Conservation (phyloP, 1,139 yeast genomes). For the Yamadazyma membranifaciens region DNA sequence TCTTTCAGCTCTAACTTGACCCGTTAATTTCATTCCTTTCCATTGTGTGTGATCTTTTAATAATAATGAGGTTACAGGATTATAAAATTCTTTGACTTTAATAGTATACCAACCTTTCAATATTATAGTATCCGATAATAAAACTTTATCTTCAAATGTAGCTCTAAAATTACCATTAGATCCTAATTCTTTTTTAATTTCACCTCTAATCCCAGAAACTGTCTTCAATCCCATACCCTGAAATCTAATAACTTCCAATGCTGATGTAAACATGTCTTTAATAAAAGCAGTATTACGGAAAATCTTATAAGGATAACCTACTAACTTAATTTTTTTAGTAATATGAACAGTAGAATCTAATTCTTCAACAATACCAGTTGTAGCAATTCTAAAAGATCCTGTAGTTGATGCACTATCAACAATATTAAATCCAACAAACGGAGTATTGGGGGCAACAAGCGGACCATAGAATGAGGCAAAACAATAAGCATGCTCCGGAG, state of each 20-base stretch:
- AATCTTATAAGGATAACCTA: constrained; percentile 91
- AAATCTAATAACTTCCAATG: constrained; percentile 94
- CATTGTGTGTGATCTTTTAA: constrained; percentile 76
- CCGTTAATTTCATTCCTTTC: constrained; percentile 96
- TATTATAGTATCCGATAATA: constrained; percentile 85
- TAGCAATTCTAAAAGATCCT: constrained; percentile 91
- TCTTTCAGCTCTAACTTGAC: constrained; percentile 81
- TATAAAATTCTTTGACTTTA: constrained; percentile 83
- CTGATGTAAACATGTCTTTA: constrained; percentile 91
- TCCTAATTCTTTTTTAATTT: constrained; percentile 89
- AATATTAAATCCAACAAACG: constrained; percentile 91
- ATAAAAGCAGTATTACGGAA: constrained; percentile 96
- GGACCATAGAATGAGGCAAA: constrained; percentile 97
- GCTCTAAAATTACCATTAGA: constrained; percentile 99
- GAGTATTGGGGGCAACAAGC: constrained; percentile 93
- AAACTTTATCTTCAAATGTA: constrained; percentile 93
- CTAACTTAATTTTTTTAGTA: constrained; percentile 91
- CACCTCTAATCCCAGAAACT: constrained; percentile 97
- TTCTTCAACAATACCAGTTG: constrained; percentile 96
- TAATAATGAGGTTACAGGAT: constrained; percentile 91
- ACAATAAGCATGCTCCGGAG: constrained; percentile 98
- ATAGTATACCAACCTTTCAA: constrained; percentile 98
- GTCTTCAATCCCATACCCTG: constrained; percentile 98
- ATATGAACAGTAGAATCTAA: constrained; percentile 87
- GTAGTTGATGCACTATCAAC: constrained; percentile 83